A percentile compares a stretch with the other conserved stretches of the same genome.
These are phyloP conservation scores for Cryptosporidium meleagridis DNA, from an alignment of 169 alveolate genomes.

Conservation along the genomic window DNA sequence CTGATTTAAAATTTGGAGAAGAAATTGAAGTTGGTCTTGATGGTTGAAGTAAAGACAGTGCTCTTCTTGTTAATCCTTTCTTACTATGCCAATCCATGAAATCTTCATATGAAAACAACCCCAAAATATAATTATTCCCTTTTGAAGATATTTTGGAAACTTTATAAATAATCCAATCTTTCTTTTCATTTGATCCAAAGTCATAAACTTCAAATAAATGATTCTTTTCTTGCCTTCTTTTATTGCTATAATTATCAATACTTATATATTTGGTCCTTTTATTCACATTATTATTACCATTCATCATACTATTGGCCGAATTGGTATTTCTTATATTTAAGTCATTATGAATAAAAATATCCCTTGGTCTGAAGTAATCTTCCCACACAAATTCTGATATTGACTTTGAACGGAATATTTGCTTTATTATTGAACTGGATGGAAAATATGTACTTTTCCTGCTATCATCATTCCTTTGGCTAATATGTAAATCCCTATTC, in stretches of 20 bases:
- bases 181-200: conserved; percentile 40
- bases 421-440: neutral
- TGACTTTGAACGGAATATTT: conserved; percentile 6
- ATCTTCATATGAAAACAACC: conserved; percentile 50
- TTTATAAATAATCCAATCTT: conserved; percentile 42
- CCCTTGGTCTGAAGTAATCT: conserved; percentile 37
- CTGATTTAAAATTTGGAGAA: conserved; percentile 15
- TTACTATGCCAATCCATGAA: conserved; percentile 53
- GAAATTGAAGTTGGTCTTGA: conserved; percentile 6
- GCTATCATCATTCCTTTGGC: conserved; percentile 9
- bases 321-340: neutral
- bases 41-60: conserved; percentile 28
- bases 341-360: conserved; percentile 3
- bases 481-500: conserved; percentile 5
- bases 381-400: conserved; percentile 38
- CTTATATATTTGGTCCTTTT: conserved; percentile 23
- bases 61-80: conserved; percentile 45
- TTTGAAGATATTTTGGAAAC: conserved; percentile 6
- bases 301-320: neutral
- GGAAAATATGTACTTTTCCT: neutral
- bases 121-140: conserved; percentile 8
- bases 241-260: conserved; percentile 6
- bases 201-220: conserved; percentile 44
- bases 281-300: neutral
- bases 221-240: conserved; percentile 6